A percentile compares a stretch with the other conserved stretches of the same genome.
Conservation (phyloP, 2,329 filamentous ascomycete species). For the Colletotrichum tamarilloi region DNA sequence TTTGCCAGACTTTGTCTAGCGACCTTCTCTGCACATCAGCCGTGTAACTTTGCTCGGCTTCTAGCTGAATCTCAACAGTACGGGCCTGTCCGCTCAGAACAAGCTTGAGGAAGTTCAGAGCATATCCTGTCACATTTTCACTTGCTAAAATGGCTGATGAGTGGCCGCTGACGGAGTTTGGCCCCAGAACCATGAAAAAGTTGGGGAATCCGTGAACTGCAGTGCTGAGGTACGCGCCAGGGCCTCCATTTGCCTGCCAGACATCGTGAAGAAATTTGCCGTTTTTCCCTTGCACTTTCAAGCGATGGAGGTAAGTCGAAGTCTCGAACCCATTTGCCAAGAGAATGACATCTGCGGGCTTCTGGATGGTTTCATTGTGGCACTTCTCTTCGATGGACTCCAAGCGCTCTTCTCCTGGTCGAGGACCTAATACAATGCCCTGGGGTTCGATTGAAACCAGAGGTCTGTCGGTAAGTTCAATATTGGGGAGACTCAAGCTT, state of each 20-base stretch:
- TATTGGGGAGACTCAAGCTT: slow-evolving; percentile 60
- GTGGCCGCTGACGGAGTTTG: slow-evolving; percentile 72
- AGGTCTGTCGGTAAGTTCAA: slow-evolving; percentile 57
- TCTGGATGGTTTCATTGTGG: slow-evolving; percentile 45
- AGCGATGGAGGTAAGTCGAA: slow-evolving; percentile 62
- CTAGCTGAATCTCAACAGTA: not conserved
- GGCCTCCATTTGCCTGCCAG: slow-evolving; percentile 65
- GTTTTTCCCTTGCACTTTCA: slow-evolving; percentile 56
- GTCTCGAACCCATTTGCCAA: slow-evolving; percentile 71
- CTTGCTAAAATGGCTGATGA: slow-evolving; percentile 68
- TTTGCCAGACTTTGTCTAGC: slow-evolving; percentile 1
- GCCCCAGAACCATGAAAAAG: slow-evolving; percentile 71
- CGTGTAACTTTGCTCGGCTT: not conserved
- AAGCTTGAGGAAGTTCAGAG: not conserved
- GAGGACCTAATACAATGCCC: slow-evolving; percentile 44
- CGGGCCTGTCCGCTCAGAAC: not conserved
- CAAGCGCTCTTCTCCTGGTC: not conserved
- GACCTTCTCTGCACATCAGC: slow-evolving; percentile 7
- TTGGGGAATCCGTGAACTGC: slow-evolving; percentile 72
- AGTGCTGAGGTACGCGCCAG: slow-evolving; percentile 69
- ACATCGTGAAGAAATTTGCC: slow-evolving; percentile 52
- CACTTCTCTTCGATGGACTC: slow-evolving; percentile 41
- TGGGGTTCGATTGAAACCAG: slow-evolving; percentile 57
- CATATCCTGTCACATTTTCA: slow-evolving; percentile 56
- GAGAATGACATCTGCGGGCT: slow-evolving; percentile 66